Conservation (phyloP, 345 rosid genomes). For the Melaleuca quinquenervia region DNA sequence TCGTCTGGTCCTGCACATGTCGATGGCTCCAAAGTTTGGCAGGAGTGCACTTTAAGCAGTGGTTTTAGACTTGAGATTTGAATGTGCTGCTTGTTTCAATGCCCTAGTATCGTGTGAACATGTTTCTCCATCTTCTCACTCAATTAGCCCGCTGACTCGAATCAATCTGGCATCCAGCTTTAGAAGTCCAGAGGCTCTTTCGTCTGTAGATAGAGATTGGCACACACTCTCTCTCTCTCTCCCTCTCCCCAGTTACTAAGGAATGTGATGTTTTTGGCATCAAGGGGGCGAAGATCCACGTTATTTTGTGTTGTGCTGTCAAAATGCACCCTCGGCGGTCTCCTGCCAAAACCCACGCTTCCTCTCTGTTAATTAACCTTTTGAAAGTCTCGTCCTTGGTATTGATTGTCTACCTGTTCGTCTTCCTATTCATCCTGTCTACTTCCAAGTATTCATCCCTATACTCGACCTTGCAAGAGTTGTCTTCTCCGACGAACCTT, state of each 20-base stretch:
- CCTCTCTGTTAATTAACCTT: constrained; percentile 24
- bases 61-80: background rate
- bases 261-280: background rate
- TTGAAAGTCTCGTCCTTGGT: constrained; percentile 24
- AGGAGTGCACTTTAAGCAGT: background rate
- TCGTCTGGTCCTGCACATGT: background rate
- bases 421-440: constrained; percentile 26
- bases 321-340: constrained; percentile 27
- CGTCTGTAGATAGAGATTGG: background rate
- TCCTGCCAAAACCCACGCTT: constrained; percentile 17
- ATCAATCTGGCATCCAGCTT: background rate
- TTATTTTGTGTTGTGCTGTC: background rate
- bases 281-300: background rate
- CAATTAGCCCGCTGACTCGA: background rate
- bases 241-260: background rate
- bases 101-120: background rate
- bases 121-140: background rate
- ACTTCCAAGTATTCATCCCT: constrained; percentile 13
- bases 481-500: constrained; percentile 19
- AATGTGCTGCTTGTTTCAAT: background rate
- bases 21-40: background rate
- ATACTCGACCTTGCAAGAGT: constrained; percentile 12
- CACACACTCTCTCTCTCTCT: background rate
- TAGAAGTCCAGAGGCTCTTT: background rate
- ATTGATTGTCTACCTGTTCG: constrained; percentile 30